These are phyloP conservation scores for Penicillium goetzii DNA, from an alignment of 495 filamentous ascomycete genomes.

Conservation along the genomic window DNA sequence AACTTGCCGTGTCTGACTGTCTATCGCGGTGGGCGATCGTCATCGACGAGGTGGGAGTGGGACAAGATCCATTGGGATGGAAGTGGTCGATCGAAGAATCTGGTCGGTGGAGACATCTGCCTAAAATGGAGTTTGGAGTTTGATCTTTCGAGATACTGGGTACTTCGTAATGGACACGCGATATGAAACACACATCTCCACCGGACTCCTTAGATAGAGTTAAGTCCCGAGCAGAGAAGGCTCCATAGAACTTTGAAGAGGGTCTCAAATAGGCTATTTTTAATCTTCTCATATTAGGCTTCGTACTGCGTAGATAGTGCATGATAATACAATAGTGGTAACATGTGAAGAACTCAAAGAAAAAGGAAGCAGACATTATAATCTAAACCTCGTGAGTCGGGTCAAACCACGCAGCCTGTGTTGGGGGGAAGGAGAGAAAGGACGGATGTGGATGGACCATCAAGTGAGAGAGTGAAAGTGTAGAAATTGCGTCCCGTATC, in stretches of 20 bases:
- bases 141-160: neutral
- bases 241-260: neutral
- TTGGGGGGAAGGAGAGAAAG: neutral
- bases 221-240: neutral
- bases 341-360: slow-evolving; percentile 7
- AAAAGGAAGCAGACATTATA: slow-evolving; percentile 1
- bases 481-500: neutral
- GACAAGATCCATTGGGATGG: slow-evolving; percentile 1
- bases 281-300: neutral
- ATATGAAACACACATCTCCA: neutral
- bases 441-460: neutral
- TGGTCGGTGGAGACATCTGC: neutral
- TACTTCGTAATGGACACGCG: neutral
- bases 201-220: neutral
- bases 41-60: neutral
- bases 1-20: slow-evolving; percentile 6
- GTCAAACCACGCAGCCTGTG: slow-evolving; percentile 1
- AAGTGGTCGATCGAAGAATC: neutral
- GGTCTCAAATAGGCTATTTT: neutral
- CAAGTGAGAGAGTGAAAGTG: neutral
- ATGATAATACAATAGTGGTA: slow-evolving; percentile 11
- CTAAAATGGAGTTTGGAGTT: neutral
- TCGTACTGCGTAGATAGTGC: slow-evolving; percentile 2
- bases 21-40: slow-evolving; percentile 3
- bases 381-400: neutral